Base-by-base conservation (phyloP, 805 yeast species). In the Candida sithepensis region DNA sequence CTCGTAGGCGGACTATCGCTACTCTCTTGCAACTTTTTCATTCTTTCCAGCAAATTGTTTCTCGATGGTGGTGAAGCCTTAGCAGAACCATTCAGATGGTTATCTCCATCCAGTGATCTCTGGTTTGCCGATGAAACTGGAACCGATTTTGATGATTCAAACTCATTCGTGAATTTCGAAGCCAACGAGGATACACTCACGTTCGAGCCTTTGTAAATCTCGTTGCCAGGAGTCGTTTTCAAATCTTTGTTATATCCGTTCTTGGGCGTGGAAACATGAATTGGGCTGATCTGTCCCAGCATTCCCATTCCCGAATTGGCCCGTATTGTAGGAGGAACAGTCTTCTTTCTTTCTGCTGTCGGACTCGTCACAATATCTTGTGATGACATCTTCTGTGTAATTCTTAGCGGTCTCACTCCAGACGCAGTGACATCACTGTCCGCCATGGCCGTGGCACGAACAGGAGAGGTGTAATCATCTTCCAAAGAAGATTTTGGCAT, bases 351-450 rank as follows among this genome's bases (percentile, higher is more conserved):
- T 39, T 13, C 28, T 19, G 5, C 24, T 14, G 20, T 19, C 20
- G 39, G 41, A 18, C 8, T 19, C 21, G 32, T 13, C 2, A 18
- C 14, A 3, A 4, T 45, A 13, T 55, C 56, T 20, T 57, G 59
- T 9, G 63, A n/a, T n/a, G n/a, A 61, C 51, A 75, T 65, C 57
- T 77, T 81, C 59, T 79, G 82, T 0, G 87, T 76, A 69, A 85
- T 82, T 64, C 80, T 80, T 57, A 85, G 69, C 0, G 91, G 91
- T 62, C 86, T 78, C 1, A 81, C 88, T 1, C 79, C 81, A 5
- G 80, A 24, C 10, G 28, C 28, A 24, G n/a, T n/a, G n/a, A n/a
- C n/a, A n/a, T n/a, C n/a, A n/a, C n/a, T n/a, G n/a, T n/a, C n/a
- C n/a, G n/a, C n/a, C n/a, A 24, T 69, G 14, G 49, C 48, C 8